Evolutionary conservation across 2,329 filamentous ascomycete species (phyloP).

Genomic region (Tolypocladium tropicale): DNA sequence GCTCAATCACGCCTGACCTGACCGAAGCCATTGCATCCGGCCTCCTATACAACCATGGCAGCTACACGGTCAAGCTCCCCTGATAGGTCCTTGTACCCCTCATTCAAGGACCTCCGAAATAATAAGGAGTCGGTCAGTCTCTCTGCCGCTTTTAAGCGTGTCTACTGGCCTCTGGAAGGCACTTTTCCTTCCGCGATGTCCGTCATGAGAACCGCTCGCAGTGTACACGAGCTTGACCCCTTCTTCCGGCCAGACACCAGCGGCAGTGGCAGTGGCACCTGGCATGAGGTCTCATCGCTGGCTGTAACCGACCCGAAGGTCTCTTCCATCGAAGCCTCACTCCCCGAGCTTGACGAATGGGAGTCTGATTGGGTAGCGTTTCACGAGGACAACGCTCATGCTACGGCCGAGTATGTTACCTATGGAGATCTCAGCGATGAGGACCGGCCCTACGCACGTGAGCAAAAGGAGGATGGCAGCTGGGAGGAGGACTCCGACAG

Average conservation of each 20-base stretch:
- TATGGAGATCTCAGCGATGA: neutral
- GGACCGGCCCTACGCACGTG: neutral
- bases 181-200: neutral
- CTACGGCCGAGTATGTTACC: neutral
- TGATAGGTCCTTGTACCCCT: neutral
- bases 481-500: neutral
- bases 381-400: neutral
- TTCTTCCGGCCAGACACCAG: neutral
- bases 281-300: neutral
- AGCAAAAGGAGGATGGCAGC: neutral
- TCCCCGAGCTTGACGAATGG: neutral
- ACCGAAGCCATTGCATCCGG: neutral
- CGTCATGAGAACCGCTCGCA: neutral
- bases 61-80: neutral
- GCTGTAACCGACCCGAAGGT: neutral
- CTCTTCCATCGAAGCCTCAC: neutral
- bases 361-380: neutral
- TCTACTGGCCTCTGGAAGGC: neutral
- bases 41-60: neutral
- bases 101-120: neutral
- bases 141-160: neutral
- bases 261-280: neutral
- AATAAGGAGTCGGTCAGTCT: neutral
- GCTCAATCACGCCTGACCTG: neutral
- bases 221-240: neutral